Base-by-base conservation (phyloP, 2,329 filamentous ascomycete species). In the Penicillium sp. region DNA sequence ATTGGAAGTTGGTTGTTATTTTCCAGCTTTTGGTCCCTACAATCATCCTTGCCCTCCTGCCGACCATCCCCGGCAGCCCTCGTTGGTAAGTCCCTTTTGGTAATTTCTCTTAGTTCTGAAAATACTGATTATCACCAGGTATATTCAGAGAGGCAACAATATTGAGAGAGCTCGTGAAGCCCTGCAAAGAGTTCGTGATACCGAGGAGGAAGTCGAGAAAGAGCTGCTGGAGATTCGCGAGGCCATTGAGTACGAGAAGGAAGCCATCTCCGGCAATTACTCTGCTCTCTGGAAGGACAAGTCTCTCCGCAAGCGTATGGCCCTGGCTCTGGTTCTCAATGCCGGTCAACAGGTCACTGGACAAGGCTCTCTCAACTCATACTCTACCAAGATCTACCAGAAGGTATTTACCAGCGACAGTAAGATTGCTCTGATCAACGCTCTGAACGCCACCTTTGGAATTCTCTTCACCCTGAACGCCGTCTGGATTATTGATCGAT, bases 401-500 rank as follows among this genome's bases (percentile, higher is more conserved):
- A 82, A 84, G 63, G 78, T 87, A 22, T 87, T 83, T 73, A 75
- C 70, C 22, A 74, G 68, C 47, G 70, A 68, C 48, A 71, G 77
- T 43, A 81, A 76, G 21, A 85, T 87, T 63, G 81, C 82, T 54
- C 73, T 87, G 29, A 87, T 87, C 73, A 87, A 87, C 64, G 84
- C 84, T 4, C 73, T 87, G 47, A 87, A 87, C 64, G 83, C 83
- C 35, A 87, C 83, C 6, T 84, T 82, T 57, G 82, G 82, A 49
- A 87, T 87, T 54, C 53, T 87, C 21, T 87, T 87, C 68, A 87
- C 84, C 0, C 73, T 87, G 39, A 87, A 86, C 57, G 83, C 84
- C 13, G 78, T 82, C 33, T 87, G 84, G 83, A 85, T 82, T 4
- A 81, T 85, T 31, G 84, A 87, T 64, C 77, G 83, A 43, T 87